Percentiles rank a stretch among this genome's conserved stretches.
These are phyloP conservation scores for Verticillium tricorpus DNA, from an alignment of 2,329 filamentous ascomycete species.

Conservation along the genomic window DNA sequence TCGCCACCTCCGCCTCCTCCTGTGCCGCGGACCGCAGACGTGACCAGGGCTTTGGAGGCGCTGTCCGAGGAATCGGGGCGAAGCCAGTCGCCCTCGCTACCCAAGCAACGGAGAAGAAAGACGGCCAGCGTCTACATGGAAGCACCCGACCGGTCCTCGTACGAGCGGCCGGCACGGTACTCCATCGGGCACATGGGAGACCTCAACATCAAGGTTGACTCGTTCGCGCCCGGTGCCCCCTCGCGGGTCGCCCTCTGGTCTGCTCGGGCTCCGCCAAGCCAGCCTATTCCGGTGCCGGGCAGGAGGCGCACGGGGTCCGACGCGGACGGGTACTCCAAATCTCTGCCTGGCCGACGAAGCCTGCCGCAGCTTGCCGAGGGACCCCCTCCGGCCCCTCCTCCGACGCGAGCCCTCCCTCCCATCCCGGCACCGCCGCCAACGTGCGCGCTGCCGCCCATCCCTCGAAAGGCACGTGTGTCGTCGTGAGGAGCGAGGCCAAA, in stretches of 20 bases:
- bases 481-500: not conserved
- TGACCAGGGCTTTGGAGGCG: conserved; percentile 20
- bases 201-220: not conserved
- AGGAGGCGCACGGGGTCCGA: conserved; percentile 13
- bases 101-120: conserved; percentile 8
- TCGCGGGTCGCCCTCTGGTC: not conserved
- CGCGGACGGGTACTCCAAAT: conserved; percentile 16
- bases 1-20: conserved; percentile 14
- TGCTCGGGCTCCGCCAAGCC: conserved; percentile 21
- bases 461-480: conserved; percentile 26
- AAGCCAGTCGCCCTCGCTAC: conserved; percentile 14
- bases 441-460: conserved; percentile 50
- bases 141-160: not conserved
- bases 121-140: conserved; percentile 16
- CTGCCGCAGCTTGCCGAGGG: conserved; percentile 46
- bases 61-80: conserved; percentile 25
- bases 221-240: not conserved
- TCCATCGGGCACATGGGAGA: conserved; percentile 1
- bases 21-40: conserved; percentile 11
- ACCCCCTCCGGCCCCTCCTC: conserved; percentile 50
- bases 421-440: conserved; percentile 51
- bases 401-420: conserved; percentile 50
- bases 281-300: conserved; percentile 7
- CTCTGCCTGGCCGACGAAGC: conserved; percentile 36
- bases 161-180: conserved; percentile 2